Evolutionary conservation across 116 monocot genomes (phyloP).

Genomic region (Phalaenopsis hybrid): DNA sequence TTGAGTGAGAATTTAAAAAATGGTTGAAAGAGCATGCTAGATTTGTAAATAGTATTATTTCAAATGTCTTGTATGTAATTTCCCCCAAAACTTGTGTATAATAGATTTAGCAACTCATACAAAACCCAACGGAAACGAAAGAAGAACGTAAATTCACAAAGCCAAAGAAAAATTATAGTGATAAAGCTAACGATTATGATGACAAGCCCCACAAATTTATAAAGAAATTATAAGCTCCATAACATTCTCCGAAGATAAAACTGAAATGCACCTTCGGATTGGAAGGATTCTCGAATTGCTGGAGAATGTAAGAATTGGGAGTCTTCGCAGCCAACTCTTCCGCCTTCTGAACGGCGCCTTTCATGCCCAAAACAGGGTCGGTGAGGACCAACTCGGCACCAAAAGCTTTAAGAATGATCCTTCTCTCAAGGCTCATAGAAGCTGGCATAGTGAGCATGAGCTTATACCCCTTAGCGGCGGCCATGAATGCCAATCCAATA

Average conservation of each 20-base stretch:
- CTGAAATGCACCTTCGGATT: constrained; percentile 47
- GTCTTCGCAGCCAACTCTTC: constrained; percentile 51
- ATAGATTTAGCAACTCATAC: neutral
- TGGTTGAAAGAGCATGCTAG: too few relatives aligned
- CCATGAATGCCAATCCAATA: constrained; percentile 70
- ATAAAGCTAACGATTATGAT: neutral
- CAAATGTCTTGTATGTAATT: too few relatives aligned
- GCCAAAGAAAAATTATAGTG: neutral
- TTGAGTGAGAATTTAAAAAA: too few relatives aligned
- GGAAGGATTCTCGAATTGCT: constrained; percentile 59
- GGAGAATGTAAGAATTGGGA: constrained; percentile 51
- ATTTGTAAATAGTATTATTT: too few relatives aligned
- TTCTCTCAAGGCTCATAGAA: constrained; percentile 62
- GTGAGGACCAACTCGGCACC: constrained; percentile 63
- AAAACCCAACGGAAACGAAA: neutral
- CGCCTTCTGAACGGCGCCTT: constrained; percentile 50
- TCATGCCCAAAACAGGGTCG: constrained; percentile 43
- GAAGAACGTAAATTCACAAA: neutral
- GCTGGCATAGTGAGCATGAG: constrained; percentile 59
- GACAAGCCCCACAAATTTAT: neutral
- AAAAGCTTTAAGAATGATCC: constrained; percentile 57
- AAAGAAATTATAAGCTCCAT: neutral
- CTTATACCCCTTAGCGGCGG: constrained; percentile 70
- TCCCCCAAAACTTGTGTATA: neutral
- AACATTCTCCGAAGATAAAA: neutral